Evolutionary conservation across 495 filamentous ascomycete genomes (phyloP), one percentile per base, ranked within the genome.

Genomic region (Podospora didyma): DNA sequence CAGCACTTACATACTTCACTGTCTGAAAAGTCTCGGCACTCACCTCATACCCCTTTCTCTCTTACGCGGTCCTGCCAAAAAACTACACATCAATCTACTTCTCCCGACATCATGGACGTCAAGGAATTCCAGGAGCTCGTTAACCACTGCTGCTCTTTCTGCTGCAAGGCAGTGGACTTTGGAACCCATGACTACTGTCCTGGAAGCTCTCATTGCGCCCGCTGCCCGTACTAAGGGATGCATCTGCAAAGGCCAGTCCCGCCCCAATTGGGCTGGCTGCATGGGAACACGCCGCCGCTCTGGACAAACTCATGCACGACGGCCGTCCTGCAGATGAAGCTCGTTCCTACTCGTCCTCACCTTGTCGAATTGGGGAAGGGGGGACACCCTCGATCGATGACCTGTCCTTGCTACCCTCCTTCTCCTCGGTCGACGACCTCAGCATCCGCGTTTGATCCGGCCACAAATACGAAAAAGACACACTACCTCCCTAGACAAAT

Each of bases 131-230:
- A 75, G 57, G 67, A 72, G 58, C 75, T 75, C 53, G 76, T 79
- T 69, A 67, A 77, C 69, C 56, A 75, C 50, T 79, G 76, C 73
- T 79, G 76, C 76, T 75, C 75, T 22, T 79, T 75, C 57, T 79
- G 76, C 72, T 79, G 76, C 74, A 77, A 75, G 66, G 76, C 76
- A 41, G 66, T 75, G 53, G 76, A 79, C 66, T 79, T 76, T 35
- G 76, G 76, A 60, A 79, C 76, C 39, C 76, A 79, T 62, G 76
- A 79, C 61, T 79, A 76, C 65, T 79, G 76, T 73, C 73, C 73
- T 19, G 61, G 53, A 42, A 67, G 67, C 62, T 59, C 64, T 34
- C 66, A 75, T 54, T 79, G 75, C 65, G 73, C 72, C 22, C 60
- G 69, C 46, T 79, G 75, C 72, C 69, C 71, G 46, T 71, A 76